Evolutionary conservation across 768 basidiomycete genomes (phyloP).

Genomic region (Candolleomyces efflorescens): DNA sequence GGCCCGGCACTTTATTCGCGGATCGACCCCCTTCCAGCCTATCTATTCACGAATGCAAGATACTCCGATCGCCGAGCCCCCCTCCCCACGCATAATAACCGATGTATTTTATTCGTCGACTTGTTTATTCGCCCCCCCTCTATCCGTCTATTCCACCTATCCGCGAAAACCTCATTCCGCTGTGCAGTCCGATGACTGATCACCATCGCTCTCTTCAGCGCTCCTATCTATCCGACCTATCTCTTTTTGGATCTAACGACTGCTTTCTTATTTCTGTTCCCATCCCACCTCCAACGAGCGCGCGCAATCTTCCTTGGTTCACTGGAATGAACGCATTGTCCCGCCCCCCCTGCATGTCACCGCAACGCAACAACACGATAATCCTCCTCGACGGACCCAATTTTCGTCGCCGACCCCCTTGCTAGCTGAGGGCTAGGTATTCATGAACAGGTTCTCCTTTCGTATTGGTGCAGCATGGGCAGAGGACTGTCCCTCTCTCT

Average conservation of each 20-base stretch:
- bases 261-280: neutral
- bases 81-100: constrained; percentile 32
- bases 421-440: constrained; percentile 9
- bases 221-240: neutral
- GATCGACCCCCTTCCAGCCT: constrained; percentile 10
- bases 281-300: neutral
- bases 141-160: constrained; percentile 15
- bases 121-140: constrained; percentile 11
- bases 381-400: constrained; percentile 8
- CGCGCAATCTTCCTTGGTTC: constrained; percentile 6
- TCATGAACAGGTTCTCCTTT: constrained; percentile 4
- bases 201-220: constrained; percentile 2
- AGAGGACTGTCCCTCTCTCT: neutral
- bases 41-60: constrained; percentile 12
- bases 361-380: constrained; percentile 3
- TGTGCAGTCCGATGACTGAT: constrained; percentile 1
- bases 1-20: constrained; percentile 5
- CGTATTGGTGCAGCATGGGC: constrained; percentile 10
- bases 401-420: constrained; percentile 4
- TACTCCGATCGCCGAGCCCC: constrained; percentile 11
- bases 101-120: constrained; percentile 39
- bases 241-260: constrained; percentile 2
- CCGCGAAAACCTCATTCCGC: constrained; percentile 9
- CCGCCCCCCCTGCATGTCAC: constrained; percentile 8
- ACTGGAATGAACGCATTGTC: constrained; percentile 7